phyloP scores from a whole-genome alignment of 805 yeast species.

The Spathaspora arborariae region DNA sequence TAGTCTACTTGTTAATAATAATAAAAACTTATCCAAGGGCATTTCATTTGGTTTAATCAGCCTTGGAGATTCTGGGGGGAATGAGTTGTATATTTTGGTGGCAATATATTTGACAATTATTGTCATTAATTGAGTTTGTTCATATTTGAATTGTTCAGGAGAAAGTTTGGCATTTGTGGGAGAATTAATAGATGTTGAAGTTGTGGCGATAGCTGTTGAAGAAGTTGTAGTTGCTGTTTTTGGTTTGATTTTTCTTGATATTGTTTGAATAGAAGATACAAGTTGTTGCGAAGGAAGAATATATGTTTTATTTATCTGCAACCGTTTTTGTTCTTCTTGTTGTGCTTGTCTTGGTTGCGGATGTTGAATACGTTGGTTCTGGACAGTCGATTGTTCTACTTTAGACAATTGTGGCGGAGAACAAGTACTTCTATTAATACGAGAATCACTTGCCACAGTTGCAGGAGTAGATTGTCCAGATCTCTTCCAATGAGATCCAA shows the following conservation, averaged over 20 bases:
- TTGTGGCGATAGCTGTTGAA: background rate
- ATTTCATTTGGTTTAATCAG: constrained; percentile 22
- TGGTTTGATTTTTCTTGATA: constrained; percentile 4
- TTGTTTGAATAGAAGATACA: background rate
- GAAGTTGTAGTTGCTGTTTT: constrained; percentile 5
- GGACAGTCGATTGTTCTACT: background rate
- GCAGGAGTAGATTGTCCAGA: constrained; percentile 9
- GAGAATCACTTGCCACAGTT: constrained; percentile 2
- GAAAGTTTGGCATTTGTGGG: constrained; percentile 6
- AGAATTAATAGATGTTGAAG: background rate
- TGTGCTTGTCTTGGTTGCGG: background rate
- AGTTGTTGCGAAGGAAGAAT: constrained; percentile 2
- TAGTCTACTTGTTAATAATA: constrained; percentile 35
- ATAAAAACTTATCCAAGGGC: constrained; percentile 37
- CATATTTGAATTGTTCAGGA: constrained; percentile 23
- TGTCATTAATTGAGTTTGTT: constrained; percentile 38
- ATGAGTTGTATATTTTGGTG: constrained; percentile 39
- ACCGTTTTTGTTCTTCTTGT: constrained; percentile 1
- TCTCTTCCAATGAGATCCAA: constrained; percentile 5
- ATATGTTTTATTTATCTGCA: background rate
- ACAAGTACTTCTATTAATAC: background rate
- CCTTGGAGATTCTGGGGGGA: constrained; percentile 37
- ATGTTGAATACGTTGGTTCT: background rate
- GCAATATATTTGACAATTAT: constrained; percentile 40
- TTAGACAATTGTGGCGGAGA: background rate